Evolutionary conservation across 768 basidiomycete species (phyloP).

Genomic region (Hericium rajendrae): DNA sequence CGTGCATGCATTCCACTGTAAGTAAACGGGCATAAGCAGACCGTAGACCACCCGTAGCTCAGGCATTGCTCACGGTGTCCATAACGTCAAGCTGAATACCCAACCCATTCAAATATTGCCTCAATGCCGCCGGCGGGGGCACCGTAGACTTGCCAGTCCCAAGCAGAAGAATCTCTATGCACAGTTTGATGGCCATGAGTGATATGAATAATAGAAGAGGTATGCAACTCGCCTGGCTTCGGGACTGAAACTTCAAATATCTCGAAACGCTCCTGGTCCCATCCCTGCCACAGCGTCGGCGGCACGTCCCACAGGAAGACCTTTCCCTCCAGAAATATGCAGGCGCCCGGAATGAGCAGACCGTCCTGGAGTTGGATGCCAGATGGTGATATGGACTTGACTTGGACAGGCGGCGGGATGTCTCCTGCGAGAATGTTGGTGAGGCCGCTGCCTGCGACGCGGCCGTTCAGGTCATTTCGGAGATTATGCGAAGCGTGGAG

Average conservation of each 20-base stretch:
- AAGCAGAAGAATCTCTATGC: constrained; percentile 76
- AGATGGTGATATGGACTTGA: constrained; percentile 48
- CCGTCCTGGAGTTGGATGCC: constrained; percentile 75
- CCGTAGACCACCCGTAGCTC: neutral
- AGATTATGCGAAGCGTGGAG: constrained; percentile 5
- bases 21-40: neutral
- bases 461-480: constrained; percentile 1
- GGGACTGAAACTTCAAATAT: constrained; percentile 78
- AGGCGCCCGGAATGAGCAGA: constrained; percentile 64
- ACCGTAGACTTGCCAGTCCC: constrained; percentile 73
- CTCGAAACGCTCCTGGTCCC: constrained; percentile 66
- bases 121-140: constrained; percentile 59
- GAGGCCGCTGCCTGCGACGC: constrained; percentile 19
- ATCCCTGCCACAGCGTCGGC: constrained; percentile 50
- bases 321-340: constrained; percentile 77
- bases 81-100: constrained; percentile 88
- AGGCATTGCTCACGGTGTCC: constrained; percentile 54
- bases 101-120: constrained; percentile 56
- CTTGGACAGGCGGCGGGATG: constrained; percentile 60
- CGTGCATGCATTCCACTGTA: constrained; percentile 82
- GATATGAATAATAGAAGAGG: neutral
- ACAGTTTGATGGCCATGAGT: neutral
- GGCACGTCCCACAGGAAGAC: constrained; percentile 90
- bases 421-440: constrained; percentile 71
- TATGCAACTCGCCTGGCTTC: constrained; percentile 52